phyloP scores from a whole-genome alignment of 2,329 filamentous ascomycete genomes.

The Didymella arachidicola region DNA sequence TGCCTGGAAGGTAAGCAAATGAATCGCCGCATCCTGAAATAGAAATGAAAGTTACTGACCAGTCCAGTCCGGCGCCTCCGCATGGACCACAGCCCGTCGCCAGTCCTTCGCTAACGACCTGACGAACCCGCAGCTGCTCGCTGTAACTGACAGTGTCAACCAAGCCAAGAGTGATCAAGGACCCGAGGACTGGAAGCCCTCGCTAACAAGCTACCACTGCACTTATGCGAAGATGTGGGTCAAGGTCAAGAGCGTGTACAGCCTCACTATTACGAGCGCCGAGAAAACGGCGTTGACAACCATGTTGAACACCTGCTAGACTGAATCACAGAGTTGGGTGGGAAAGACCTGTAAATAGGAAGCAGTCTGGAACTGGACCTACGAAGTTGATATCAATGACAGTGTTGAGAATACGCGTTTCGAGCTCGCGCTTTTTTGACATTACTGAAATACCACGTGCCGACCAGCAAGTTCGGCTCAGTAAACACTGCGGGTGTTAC shows the following conservation, averaged over 20 bases:
- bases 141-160: slow-evolving; percentile 81
- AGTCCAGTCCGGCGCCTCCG: slow-evolving; percentile 70
- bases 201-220: slow-evolving; percentile 70
- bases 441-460: no score
- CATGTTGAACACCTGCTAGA: slow-evolving; percentile 71
- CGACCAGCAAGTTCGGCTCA: no score
- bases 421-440: no score
- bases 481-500: no score
- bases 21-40: slow-evolving; percentile 33
- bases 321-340: background rate
- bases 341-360: background rate
- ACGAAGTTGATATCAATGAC: background rate
- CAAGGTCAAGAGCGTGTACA: slow-evolving; percentile 77
- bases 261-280: slow-evolving; percentile 70
- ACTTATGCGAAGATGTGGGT: slow-evolving; percentile 80
- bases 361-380: background rate
- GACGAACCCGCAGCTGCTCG: slow-evolving; percentile 76
- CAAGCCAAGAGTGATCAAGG: slow-evolving; percentile 74
- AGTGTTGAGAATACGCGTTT: no score
- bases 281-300: slow-evolving; percentile 73
- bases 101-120: slow-evolving; percentile 80
- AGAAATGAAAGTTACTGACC: background rate
- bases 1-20: slow-evolving; percentile 67
- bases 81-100: slow-evolving; percentile 74
- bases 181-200: slow-evolving; percentile 79